Evolutionary conservation across 768 basidiomycete genomes (phyloP).

Genomic region (Mycena maculata): DNA sequence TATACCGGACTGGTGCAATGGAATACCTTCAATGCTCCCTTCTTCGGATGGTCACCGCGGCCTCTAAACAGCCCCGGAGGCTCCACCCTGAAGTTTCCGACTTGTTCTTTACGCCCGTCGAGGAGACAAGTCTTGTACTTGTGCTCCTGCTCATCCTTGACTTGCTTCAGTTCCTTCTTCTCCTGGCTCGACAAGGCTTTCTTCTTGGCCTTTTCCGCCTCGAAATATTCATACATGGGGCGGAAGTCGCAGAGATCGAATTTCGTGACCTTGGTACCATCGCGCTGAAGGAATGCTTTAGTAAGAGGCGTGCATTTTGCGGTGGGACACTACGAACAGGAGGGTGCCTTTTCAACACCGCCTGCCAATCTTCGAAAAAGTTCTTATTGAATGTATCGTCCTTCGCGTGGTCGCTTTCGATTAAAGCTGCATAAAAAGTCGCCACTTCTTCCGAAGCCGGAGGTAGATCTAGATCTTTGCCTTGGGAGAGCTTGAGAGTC

Average conservation of each 20-base stretch:
- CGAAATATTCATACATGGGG: slow-evolving; percentile 94
- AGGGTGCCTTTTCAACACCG: slow-evolving; percentile 81
- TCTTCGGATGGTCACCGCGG: slow-evolving; percentile 98
- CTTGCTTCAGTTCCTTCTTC: slow-evolving; percentile 92
- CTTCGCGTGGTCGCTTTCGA: slow-evolving; percentile 92
- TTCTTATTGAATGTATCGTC: slow-evolving; percentile 92
- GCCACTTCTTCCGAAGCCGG: slow-evolving; percentile 95
- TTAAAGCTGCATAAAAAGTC: slow-evolving; percentile 92
- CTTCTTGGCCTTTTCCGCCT: slow-evolving; percentile 92
- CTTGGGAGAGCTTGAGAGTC: slow-evolving; percentile 53
- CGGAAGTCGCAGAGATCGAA: slow-evolving; percentile 93
- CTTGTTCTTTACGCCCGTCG: slow-evolving; percentile 97
- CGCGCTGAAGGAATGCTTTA: slow-evolving; percentile 56
- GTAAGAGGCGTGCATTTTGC: slow-evolving; percentile 5
- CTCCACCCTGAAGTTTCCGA: slow-evolving; percentile 98
- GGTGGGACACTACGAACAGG: slow-evolving; percentile 67
- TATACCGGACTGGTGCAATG: neutral
- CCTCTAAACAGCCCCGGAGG: slow-evolving; percentile 98
- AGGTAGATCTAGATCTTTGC: slow-evolving; percentile 81
- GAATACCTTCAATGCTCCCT: slow-evolving; percentile 87
- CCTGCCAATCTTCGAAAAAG: slow-evolving; percentile 93
- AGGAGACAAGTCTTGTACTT: slow-evolving; percentile 89
- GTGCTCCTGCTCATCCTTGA: slow-evolving; percentile 84
- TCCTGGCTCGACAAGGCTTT: slow-evolving; percentile 86
- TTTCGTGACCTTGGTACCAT: slow-evolving; percentile 77